Percentiles rank a stretch among this genome's conserved stretches.
These are phyloP conservation scores for Mortierella sp. DNA, from an alignment of 371 early-diverging fungal genomes.

Conservation along the genomic window DNA sequence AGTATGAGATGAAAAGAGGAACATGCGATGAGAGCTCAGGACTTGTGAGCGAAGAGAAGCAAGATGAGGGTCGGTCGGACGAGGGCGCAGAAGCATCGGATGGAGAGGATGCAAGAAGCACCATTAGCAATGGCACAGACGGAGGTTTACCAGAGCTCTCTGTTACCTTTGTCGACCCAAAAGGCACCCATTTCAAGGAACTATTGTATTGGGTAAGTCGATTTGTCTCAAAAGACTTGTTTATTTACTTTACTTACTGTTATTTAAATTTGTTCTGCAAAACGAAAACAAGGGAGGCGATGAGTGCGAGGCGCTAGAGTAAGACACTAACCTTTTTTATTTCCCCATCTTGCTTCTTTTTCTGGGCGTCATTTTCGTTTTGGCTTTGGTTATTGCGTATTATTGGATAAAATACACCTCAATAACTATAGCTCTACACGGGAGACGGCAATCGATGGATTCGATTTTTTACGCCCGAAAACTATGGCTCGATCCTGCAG, in stretches of 20 bases:
- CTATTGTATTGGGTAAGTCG: conserved; percentile 38
- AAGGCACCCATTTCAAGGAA: conserved; percentile 36
- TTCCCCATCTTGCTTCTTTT: no score
- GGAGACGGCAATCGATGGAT: conserved; percentile 34
- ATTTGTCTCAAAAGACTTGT: neutral
- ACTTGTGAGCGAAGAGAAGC: neutral
- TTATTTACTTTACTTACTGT: neutral
- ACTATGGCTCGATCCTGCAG: conserved; percentile 35
- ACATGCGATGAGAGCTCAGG: neutral
- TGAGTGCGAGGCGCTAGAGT: no score
- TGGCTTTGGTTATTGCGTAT: neutral
- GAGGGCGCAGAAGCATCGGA: neutral
- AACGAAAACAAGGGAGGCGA: no score
- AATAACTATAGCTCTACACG: conserved; percentile 30
- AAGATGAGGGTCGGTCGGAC: neutral
- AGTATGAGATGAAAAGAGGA: neutral
- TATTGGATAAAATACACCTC: neutral
- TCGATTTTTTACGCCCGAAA: conserved; percentile 21
- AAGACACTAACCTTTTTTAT: neutral
- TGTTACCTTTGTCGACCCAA: conserved; percentile 28
- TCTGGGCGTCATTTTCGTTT: neutral
- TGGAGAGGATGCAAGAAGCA: neutral
- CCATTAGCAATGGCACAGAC: conserved; percentile 8
- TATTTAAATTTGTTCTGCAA: no score
- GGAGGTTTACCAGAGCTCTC: conserved; percentile 31